These are phyloP conservation scores for Colletotrichum abscissum DNA, from an alignment of 2,329 filamentous ascomycete species.

Conservation along the genomic window DNA sequence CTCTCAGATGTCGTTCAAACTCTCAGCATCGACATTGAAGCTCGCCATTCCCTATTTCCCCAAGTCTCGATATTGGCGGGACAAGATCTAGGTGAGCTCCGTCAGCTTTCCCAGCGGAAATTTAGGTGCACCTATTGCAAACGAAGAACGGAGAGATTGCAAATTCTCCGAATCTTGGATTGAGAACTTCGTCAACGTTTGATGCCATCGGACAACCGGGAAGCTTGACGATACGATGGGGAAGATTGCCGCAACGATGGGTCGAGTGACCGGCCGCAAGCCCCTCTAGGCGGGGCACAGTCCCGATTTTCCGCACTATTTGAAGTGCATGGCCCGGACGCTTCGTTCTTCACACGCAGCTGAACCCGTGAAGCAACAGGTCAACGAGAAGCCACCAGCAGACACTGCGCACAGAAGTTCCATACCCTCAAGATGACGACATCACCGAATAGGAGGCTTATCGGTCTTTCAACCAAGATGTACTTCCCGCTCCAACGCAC, in stretches of 20 bases:
- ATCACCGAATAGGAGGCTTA: conserved; percentile 62
- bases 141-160: background rate
- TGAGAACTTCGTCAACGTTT: no score
- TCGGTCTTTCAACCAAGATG: conserved; percentile 83
- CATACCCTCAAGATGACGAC: conserved; percentile 1
- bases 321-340: background rate
- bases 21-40: background rate
- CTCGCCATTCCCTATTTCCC: background rate
- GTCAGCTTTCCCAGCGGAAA: background rate
- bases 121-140: background rate
- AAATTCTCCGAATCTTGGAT: no score
- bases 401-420: background rate
- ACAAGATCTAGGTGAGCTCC: background rate
- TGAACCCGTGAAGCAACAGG: background rate
- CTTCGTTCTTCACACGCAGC: background rate
- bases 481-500: conserved; percentile 79
- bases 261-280: background rate
- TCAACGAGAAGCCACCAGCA: background rate
- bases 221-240: background rate
- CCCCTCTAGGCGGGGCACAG: background rate
- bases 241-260: background rate
- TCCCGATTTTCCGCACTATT: conserved; percentile 14
- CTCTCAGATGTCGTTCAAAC: background rate
- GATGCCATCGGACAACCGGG: background rate
- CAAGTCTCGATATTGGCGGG: background rate